Evolutionary conservation across 2,329 filamentous ascomycete genomes (phyloP), one percentile per base, ranked within the genome.

Genomic region (Simplicillium sp.): DNA sequence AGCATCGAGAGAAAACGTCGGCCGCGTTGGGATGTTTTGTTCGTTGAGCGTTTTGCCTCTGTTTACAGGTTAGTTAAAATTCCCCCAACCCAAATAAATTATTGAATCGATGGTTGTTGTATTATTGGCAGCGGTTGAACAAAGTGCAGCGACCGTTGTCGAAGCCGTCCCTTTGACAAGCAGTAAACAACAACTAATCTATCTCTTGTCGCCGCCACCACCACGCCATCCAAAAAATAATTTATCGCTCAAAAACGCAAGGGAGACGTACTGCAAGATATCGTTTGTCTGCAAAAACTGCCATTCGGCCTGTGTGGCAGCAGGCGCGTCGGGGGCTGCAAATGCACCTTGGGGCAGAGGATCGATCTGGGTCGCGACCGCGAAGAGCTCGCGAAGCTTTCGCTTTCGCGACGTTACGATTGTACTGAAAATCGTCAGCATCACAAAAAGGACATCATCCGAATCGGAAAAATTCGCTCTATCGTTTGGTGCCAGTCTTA

Each of bases 361-460:
- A 62, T 78, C 70, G 57, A 72, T 65, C 62, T 81, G 78, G 62
- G 83, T 84, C 70, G 85, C 82, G 73, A 85, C 77, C 54, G 76
- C 74, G 70, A 84, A 94, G 55, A 95, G 76, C 69, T 92, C 84
- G 62, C 83, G 82, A 61, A 95, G 75, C 73, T 94, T 94, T 65
- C 87, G 82, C 77, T 94, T 92, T 66, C 86, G 84, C 73, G 84
- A 87, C 65, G 74, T 75, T 72, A 84, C 77, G 75, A 83, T 81
- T 75, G 75, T 72, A 67, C 80, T 84, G 59, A 44, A 51, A 46
- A 47, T 17, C 33, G 58, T 76, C 48, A 77, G 62, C 55, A 71
- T 43, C 44, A 45, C 55, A 39, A 65, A 67, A 64, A 54, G 52
- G 41, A 58, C 50, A 74, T 66, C 59, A 51, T 62, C 60, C 51